Evolutionary conservation across 352 stramenopile genomes (phyloP).

Genomic region (Thalassiosira delicatula): DNA sequence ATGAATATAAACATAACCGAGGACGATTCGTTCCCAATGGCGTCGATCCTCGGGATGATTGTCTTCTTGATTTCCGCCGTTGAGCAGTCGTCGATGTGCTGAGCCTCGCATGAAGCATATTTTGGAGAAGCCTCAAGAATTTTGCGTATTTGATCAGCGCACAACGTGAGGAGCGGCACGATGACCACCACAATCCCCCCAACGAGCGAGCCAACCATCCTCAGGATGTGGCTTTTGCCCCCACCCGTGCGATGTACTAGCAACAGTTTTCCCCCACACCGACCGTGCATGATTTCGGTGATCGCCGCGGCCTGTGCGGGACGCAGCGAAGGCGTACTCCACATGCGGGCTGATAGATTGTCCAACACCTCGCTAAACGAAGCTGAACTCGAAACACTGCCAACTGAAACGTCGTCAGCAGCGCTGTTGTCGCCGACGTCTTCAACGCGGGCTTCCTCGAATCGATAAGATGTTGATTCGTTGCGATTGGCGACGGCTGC

Average conservation of each 20-base stretch:
- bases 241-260: background rate
- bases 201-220: background rate
- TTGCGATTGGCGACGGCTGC: no score
- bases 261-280: background rate
- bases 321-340: background rate
- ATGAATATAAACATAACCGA: background rate
- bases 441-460: no score
- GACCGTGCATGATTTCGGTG: background rate
- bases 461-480: no score
- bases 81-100: slow-evolving; percentile 7
- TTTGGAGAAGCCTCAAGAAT: background rate
- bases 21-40: background rate
- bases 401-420: no score
- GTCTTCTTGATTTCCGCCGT: background rate
- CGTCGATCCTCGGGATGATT: background rate
- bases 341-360: no score
- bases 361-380: no score
- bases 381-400: no score
- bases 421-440: no score
- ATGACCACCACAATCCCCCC: background rate
- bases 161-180: background rate
- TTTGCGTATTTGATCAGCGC: background rate
- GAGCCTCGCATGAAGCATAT: background rate
- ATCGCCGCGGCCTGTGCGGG: no score
- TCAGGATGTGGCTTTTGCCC: slow-evolving; percentile 2